Conservation (phyloP, 306 rosid species). For the Pterocarpus santalinus region DNA sequence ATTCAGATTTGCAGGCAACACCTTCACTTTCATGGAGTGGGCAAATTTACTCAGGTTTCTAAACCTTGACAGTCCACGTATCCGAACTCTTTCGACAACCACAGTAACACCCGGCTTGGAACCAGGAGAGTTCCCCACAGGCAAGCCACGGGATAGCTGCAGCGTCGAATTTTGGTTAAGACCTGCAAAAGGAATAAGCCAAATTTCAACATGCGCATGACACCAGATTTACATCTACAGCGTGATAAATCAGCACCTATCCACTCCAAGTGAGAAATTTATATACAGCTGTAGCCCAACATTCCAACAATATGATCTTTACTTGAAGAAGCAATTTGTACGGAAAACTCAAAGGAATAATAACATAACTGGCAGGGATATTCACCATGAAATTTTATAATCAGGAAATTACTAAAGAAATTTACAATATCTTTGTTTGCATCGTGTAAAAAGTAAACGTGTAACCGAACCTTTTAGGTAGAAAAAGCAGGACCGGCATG, state of each 20-base stretch:
- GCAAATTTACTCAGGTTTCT: slow-evolving; percentile 68
- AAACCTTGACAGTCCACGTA: slow-evolving; percentile 73
- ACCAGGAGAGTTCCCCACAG: slow-evolving; percentile 72
- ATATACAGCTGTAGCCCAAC: slow-evolving; percentile 1
- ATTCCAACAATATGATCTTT: slow-evolving; percentile 21
- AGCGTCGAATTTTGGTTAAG: slow-evolving; percentile 56
- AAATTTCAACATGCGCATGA: slow-evolving; percentile 16
- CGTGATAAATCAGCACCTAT: not conserved
- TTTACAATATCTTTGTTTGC: slow-evolving; percentile 27
- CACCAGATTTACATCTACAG: slow-evolving; percentile 2
- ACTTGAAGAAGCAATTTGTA: slow-evolving; percentile 9
- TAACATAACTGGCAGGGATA: not conserved
- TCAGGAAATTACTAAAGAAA: not conserved
- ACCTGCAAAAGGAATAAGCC: slow-evolving; percentile 54
- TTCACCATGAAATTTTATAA: not conserved
- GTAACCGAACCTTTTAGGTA: slow-evolving; percentile 7
- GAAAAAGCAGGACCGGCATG: not conserved
- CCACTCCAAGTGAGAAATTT: not conserved
- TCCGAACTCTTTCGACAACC: slow-evolving; percentile 73
- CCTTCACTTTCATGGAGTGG: slow-evolving; percentile 71
- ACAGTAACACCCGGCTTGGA: slow-evolving; percentile 66
- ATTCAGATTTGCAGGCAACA: slow-evolving; percentile 55
- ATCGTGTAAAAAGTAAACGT: not conserved
- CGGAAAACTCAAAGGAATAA: not conserved
- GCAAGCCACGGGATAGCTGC: slow-evolving; percentile 66